A percentile compares a stretch with the other conserved stretches of the same genome.
phyloP scores from a whole-genome alignment of 345 rosid genomes.

The Rhizophora mangle region DNA sequence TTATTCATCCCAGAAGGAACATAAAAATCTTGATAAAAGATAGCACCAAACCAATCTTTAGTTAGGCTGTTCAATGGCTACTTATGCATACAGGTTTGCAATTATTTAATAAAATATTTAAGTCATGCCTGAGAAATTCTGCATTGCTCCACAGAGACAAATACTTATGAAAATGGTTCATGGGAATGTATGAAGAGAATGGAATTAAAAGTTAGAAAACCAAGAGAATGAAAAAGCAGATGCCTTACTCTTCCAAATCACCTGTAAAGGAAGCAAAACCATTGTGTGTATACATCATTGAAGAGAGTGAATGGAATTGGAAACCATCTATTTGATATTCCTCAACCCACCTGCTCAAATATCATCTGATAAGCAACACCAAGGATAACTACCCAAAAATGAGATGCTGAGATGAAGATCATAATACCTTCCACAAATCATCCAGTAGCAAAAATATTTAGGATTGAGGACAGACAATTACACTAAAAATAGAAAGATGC shows the following conservation, averaged over 20 bases:
- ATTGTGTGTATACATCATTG: slow-evolving; percentile 90
- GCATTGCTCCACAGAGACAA: not conserved
- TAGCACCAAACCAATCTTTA: not conserved
- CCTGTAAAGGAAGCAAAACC: slow-evolving; percentile 88
- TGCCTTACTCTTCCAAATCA: slow-evolving; percentile 65
- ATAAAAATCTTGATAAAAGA: not conserved
- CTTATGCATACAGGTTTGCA: not conserved
- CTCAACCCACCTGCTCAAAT: slow-evolving; percentile 77
- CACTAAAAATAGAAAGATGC: slow-evolving; percentile 7
- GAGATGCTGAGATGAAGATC: not conserved
- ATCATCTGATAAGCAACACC: slow-evolving; percentile 25
- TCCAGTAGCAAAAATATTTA: not conserved
- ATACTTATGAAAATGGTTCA: not conserved
- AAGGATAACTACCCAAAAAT: slow-evolving; percentile 17
- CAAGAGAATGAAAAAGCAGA: not conserved
- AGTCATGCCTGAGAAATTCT: not conserved
- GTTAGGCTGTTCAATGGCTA: not conserved
- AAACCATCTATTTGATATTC: slow-evolving; percentile 94
- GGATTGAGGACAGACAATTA: slow-evolving; percentile 2
- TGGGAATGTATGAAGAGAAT: not conserved
- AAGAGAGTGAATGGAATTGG: slow-evolving; percentile 92
- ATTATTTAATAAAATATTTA: not conserved
- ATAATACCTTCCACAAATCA: slow-evolving; percentile 2
- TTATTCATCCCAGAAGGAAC: not conserved
- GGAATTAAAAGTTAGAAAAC: no score